These are phyloP conservation scores for Persicaria tinctoria DNA, from an alignment of 148 eudicot species.

Conservation along the genomic window DNA sequence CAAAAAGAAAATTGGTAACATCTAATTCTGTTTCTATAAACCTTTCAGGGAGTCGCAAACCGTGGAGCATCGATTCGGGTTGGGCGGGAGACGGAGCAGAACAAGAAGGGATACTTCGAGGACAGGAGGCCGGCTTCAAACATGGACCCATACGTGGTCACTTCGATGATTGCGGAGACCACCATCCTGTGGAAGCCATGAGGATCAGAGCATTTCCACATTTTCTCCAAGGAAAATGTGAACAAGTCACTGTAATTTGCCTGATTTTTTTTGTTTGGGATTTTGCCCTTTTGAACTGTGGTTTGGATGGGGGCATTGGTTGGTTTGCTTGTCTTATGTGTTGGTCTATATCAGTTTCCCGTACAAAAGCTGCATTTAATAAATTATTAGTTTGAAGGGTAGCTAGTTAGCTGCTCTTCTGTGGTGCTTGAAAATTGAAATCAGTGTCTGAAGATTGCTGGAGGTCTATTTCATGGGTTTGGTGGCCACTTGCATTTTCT, in stretches of 20 bases:
- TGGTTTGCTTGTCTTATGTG: not conserved
- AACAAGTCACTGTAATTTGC: not conserved
- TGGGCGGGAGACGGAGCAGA: slow-evolving; percentile 55
- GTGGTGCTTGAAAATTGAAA: not conserved
- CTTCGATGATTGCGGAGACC: slow-evolving; percentile 39
- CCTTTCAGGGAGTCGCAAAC: slow-evolving; percentile 52
- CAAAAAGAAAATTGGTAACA: not conserved
- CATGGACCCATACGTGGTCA: slow-evolving; percentile 37
- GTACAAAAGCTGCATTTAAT: not conserved
- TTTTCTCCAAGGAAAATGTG: not conserved
- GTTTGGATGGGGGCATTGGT: not conserved
- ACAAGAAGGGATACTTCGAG: slow-evolving; percentile 47
- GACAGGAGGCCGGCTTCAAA: slow-evolving; percentile 39
- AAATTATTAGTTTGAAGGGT: slow-evolving; percentile 10
- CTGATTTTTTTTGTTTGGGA: not conserved
- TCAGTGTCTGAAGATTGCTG: too few species aligned
- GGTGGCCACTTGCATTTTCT: too few species aligned
- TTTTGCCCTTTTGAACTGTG: not conserved
- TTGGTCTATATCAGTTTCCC: not conserved
- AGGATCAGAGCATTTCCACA: not conserved
- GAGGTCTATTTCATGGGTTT: too few species aligned
- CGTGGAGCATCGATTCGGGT: slow-evolving; percentile 58
- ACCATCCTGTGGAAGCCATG: slow-evolving; percentile 31
- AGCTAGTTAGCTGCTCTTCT: slow-evolving; percentile 1
- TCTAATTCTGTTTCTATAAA: not conserved